These are phyloP conservation scores for Candida palmyrensis DNA, from an alignment of 805 yeast genomes.

Conservation along the genomic window DNA sequence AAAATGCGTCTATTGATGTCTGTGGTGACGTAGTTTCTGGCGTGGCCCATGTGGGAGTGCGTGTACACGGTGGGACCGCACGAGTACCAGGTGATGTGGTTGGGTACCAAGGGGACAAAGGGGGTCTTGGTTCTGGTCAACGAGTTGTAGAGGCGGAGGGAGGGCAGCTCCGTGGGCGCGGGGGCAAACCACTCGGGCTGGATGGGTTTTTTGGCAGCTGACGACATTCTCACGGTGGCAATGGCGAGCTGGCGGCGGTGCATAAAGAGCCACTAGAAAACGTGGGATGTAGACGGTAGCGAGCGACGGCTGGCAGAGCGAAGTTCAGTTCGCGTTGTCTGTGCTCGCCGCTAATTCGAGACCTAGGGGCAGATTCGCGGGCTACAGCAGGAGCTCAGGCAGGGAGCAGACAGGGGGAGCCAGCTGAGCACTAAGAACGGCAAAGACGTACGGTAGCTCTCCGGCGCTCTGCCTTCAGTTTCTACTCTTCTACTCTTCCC, in stretches of 20 bases:
- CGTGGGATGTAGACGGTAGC: not conserved
- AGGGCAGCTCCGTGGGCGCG: constrained; percentile 17
- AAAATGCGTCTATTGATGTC: constrained; percentile 89
- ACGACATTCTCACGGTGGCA: too few species aligned
- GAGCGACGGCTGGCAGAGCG: too few species aligned
- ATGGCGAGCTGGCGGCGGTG: too few species aligned
- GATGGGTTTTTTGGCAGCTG: constrained; percentile 23
- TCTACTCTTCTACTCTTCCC: too few species aligned
- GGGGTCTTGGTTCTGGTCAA: constrained; percentile 76
- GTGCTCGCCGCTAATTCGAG: too few species aligned
- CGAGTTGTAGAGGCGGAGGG: constrained; percentile 70
- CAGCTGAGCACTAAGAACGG: too few species aligned
- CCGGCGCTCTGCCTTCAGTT: too few species aligned
- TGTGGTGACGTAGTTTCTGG: constrained; percentile 90
- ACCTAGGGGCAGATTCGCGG: too few species aligned
- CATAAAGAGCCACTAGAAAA: not conserved
- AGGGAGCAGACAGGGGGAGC: too few species aligned
- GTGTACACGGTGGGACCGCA: constrained; percentile 99
- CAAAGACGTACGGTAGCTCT: too few species aligned
- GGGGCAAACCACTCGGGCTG: constrained; percentile 36
- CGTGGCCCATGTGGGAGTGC: constrained; percentile 97
- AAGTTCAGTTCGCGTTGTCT: too few species aligned
- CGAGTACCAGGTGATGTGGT: constrained; percentile 85
- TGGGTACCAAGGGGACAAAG: constrained; percentile 64
- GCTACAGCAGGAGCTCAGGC: too few species aligned